A percentile compares a stretch with the other conserved stretches of the same genome.
Evolutionary conservation across 495 filamentous ascomycete species (phyloP).

Genomic region (Ramalina intermedia): DNA sequence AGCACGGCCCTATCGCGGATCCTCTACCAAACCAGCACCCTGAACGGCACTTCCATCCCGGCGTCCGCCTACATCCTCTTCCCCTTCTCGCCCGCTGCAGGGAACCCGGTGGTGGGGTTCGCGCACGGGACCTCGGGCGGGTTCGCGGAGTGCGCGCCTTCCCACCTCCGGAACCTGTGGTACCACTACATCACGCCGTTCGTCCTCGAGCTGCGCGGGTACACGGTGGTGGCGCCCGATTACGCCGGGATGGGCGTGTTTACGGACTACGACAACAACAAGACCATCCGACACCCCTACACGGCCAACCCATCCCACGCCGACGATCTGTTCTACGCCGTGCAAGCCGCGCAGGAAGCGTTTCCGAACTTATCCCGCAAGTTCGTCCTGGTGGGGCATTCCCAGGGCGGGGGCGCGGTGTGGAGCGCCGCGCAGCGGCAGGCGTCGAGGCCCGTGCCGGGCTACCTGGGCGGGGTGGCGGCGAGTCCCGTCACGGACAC

Average conservation of each 20-base stretch:
- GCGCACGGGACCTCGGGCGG: constrained; percentile 34
- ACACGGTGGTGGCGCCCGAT: constrained; percentile 35
- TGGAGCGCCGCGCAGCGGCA: constrained; percentile 31
- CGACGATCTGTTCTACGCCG: constrained; percentile 28
- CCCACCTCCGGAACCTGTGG: constrained; percentile 25
- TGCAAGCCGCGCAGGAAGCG: constrained; percentile 28
- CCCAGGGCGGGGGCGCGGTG: constrained; percentile 32
- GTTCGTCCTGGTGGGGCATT: constrained; percentile 34
- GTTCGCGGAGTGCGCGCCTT: constrained; percentile 24
- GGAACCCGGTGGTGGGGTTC: constrained; percentile 26
- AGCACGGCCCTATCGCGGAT: constrained; percentile 26
- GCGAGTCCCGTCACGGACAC: constrained; percentile 22
- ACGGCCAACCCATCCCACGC: constrained; percentile 21
- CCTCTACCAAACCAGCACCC: constrained; percentile 26
- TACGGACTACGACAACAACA: constrained; percentile 13
- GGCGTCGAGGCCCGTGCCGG: constrained; percentile 14
- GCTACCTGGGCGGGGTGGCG: constrained; percentile 30
- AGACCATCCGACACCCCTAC: constrained; percentile 25
- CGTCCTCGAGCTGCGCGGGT: constrained; percentile 27
- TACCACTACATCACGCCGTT: constrained; percentile 25
- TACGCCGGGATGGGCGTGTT: constrained; percentile 35
- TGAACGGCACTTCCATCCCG: constrained; percentile 29
- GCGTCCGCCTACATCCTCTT: constrained; percentile 33
- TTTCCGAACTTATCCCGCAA: constrained; percentile 21
- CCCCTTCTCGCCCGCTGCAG: constrained; percentile 23